Evolutionary conservation across 345 rosid genomes (phyloP).

Genomic region (Aquilaria malaccensis): DNA sequence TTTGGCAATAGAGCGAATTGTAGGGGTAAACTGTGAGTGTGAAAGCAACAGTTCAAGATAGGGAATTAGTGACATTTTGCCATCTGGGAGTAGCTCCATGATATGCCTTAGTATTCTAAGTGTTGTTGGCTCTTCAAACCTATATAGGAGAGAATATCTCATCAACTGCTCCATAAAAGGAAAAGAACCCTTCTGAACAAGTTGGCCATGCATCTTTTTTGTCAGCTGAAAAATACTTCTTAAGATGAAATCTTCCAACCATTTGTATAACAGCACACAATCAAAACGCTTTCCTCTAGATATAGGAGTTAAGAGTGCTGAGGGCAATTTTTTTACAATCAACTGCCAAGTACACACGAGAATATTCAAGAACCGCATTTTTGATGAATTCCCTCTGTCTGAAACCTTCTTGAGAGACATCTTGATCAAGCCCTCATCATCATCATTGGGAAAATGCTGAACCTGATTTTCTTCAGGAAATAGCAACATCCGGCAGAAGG

Average conservation of each 20-base stretch:
- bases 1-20: slow-evolving; percentile 36
- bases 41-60: slow-evolving; percentile 69
- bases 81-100: slow-evolving; percentile 44
- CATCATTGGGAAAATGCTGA: slow-evolving; percentile 22
- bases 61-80: slow-evolving; percentile 36
- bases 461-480: slow-evolving; percentile 38
- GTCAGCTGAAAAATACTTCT: slow-evolving; percentile 47
- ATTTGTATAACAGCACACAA: slow-evolving; percentile 41
- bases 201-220: slow-evolving; percentile 38
- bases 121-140: slow-evolving; percentile 70
- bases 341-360: slow-evolving; percentile 60
- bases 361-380: slow-evolving; percentile 39
- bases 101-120: slow-evolving; percentile 45
- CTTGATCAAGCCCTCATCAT: slow-evolving; percentile 22
- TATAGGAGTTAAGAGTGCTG: slow-evolving; percentile 18
- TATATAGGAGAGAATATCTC: slow-evolving; percentile 56
- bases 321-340: slow-evolving; percentile 47
- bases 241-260: slow-evolving; percentile 63
- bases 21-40: slow-evolving; percentile 72
- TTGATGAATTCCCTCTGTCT: slow-evolving; percentile 27
- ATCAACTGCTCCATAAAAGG: slow-evolving; percentile 65
- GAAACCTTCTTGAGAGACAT: slow-evolving; percentile 22
- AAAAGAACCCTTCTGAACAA: slow-evolving; percentile 45
- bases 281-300: slow-evolving; percentile 22
- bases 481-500: slow-evolving; percentile 46